Base-by-base conservation (phyloP, 768 basidiomycete species). In the Auriscalpium orientale region DNA sequence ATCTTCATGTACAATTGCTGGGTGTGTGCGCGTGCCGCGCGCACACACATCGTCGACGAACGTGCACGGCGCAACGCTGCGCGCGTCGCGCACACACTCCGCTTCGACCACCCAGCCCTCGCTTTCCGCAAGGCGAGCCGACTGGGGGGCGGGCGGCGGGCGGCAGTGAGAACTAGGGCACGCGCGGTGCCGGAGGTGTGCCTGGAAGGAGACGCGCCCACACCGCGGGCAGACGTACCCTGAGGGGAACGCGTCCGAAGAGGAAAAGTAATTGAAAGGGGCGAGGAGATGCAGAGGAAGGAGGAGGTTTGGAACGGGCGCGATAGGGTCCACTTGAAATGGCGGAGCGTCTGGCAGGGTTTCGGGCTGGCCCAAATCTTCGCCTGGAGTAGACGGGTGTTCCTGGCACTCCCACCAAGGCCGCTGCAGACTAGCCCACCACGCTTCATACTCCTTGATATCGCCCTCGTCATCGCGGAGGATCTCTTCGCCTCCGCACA, bases 391-490 rank as follows among this genome's bases (percentile, higher is more conserved):
- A 18, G 36, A 28, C 35, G 21, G n/a, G 12, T 21, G 8, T 33
- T 12, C 1, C 40, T 48, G n/a, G 9, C 45, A 35, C 48, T 62
- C 61, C 61, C 61, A 62, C 61, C 61, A 62, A 9, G 61, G 61
- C 10, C 46, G 46, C 53, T 22, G 43, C 15, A 51, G 28, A 33
- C 40, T 35, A 16, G 6, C 15, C 4, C 13, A 44, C 61, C 61
- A 62, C 34, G 45, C 51, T 35, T 5, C 12, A 9, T 46, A 9
- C n/a, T 38, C 54, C 28, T 28, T 28, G 28, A 28, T 28, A n/a
- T 49, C 34, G 11, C 44, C 47, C 21, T 35, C 53, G 8, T 60
- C 58, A 16, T 56, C 53, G 18, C 36, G 37, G 11, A 62, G 59
- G 33, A 54, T 11, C 8, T 56, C 58, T 21, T 62, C 61, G 15